These are phyloP conservation scores for Metschnikowia cerradonensis DNA, from an alignment of 805 yeast species.

Conservation along the genomic window DNA sequence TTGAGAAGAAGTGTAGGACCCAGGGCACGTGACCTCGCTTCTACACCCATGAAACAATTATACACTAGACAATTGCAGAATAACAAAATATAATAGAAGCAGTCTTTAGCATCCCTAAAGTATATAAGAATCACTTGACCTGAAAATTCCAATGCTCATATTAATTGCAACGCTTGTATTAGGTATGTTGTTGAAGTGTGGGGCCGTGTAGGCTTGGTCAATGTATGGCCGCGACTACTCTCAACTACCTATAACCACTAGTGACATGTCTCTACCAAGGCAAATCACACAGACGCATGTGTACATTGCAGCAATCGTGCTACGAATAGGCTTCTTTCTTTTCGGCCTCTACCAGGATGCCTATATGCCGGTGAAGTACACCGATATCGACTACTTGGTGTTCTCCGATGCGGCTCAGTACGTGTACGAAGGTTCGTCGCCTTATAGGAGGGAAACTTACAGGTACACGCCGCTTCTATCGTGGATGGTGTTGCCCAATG, in stretches of 20 bases:
- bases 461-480: slow-evolving; percentile 89
- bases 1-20: not conserved
- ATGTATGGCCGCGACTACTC: not conserved
- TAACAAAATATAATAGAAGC: too few species aligned
- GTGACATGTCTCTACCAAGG: not conserved
- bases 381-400: slow-evolving; percentile 92
- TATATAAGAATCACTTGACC: not conserved
- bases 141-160: too few species aligned
- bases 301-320: slow-evolving; percentile 9
- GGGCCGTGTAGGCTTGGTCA: not conserved
- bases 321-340: slow-evolving; percentile 60
- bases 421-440: slow-evolving; percentile 58
- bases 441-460: slow-evolving; percentile 83
- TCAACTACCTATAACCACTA: not conserved
- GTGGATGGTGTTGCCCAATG: slow-evolving; percentile 75
- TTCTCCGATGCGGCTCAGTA: slow-evolving; percentile 87
- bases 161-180: too few species aligned
- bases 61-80: too few species aligned
- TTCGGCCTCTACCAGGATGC: slow-evolving; percentile 89
- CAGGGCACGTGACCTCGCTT: not conserved
- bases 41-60: too few species aligned
- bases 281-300: slow-evolving; percentile 5
- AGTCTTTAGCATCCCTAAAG: too few species aligned
- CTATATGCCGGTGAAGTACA: slow-evolving; percentile 73
- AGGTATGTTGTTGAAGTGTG: not conserved